These are phyloP conservation scores for Phytophthora crassamura DNA, from an alignment of 352 stramenopile genomes.

Conservation along the genomic window DNA sequence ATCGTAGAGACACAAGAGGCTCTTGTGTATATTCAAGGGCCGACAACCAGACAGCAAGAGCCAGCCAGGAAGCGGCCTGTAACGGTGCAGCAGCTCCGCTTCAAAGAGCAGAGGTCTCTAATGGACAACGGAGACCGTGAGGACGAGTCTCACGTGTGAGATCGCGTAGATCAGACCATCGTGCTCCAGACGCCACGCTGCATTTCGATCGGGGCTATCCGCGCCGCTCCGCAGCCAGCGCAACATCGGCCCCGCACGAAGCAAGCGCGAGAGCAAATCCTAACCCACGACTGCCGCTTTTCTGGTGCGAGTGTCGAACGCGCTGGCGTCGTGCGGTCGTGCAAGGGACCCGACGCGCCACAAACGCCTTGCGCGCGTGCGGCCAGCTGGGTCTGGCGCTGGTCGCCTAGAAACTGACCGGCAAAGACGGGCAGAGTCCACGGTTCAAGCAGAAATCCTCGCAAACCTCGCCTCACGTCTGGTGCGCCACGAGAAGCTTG, in stretches of 20 bases:
- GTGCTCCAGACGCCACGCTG: constrained; percentile 4
- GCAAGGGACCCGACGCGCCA: constrained; percentile 18
- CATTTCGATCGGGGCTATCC: constrained; percentile 25
- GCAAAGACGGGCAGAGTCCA: constrained; percentile 3
- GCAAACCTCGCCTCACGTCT: background rate
- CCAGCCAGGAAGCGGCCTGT: constrained; percentile 11
- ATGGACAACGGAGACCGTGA: background rate
- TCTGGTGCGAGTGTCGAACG: constrained; percentile 28
- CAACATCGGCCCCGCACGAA: constrained; percentile 17
- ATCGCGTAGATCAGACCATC: constrained; percentile 5
- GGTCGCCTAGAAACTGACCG: constrained; percentile 21
- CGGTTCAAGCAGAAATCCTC: constrained; percentile 10
- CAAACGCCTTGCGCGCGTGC: constrained; percentile 24
- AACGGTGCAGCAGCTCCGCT: constrained; percentile 1
- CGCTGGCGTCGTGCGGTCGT: constrained; percentile 22
- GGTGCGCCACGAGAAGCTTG: no score
- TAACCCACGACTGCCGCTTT: constrained; percentile 26
- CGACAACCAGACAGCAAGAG: constrained; percentile 13
- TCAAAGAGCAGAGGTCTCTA: constrained; percentile 6
- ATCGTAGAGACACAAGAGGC: constrained; percentile 15
- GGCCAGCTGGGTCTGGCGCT: constrained; percentile 13
- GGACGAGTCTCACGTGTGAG: background rate
- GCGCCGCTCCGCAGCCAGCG: background rate
- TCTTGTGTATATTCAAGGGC: constrained; percentile 7
- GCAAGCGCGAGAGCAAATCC: constrained; percentile 11